phyloP scores from a whole-genome alignment of 768 basidiomycete species.

The Termitomyces titanicus region DNA sequence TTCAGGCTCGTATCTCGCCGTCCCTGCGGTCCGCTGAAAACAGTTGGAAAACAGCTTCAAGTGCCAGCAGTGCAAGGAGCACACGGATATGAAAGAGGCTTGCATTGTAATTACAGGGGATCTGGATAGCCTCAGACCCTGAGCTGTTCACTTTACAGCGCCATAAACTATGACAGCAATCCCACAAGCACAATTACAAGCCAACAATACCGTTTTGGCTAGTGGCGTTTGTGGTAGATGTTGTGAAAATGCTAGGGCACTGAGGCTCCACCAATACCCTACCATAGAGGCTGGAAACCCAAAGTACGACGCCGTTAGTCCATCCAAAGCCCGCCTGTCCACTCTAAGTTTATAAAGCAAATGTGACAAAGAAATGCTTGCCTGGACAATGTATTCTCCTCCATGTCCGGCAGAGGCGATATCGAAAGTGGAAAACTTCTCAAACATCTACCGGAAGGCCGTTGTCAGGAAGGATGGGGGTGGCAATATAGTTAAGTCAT shows the following conservation, averaged over 20 bases:
- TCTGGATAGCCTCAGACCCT: too few species aligned
- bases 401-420: slow-evolving; percentile 77
- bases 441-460: slow-evolving; percentile 61
- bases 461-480: slow-evolving; percentile 6
- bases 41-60: too few species aligned
- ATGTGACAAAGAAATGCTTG: slow-evolving; percentile 20
- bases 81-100: too few species aligned
- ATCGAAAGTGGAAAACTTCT: slow-evolving; percentile 80
- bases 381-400: slow-evolving; percentile 88
- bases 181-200: background rate
- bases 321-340: slow-evolving; percentile 76
- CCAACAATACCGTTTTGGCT: slow-evolving; percentile 12
- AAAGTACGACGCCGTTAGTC: slow-evolving; percentile 82
- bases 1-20: too few species aligned
- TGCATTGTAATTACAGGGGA: too few species aligned
- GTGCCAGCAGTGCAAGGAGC: too few species aligned
- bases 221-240: slow-evolving; percentile 8
- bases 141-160: too few species aligned
- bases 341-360: background rate
- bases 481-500: slow-evolving; percentile 23
- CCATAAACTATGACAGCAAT: background rate
- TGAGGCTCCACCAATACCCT: slow-evolving; percentile 51
- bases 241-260: slow-evolving; percentile 51
- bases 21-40: too few species aligned
- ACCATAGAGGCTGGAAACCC: slow-evolving; percentile 70